These are phyloP conservation scores for Rhododendron henanense DNA, from an alignment of 148 eudicot species.

Conservation along the genomic window DNA sequence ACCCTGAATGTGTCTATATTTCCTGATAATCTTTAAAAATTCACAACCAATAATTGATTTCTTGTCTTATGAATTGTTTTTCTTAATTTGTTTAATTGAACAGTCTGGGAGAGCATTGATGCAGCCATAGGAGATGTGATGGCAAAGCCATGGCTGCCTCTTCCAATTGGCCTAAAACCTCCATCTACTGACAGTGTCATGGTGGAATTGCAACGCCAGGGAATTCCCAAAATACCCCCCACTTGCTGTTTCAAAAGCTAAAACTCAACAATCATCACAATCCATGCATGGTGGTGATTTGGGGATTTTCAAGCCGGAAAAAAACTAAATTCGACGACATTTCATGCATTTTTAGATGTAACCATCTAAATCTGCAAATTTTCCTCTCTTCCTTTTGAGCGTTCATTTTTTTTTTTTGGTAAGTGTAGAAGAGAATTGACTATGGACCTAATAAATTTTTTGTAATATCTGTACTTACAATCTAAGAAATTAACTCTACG, in stretches of 20 bases:
- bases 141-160: slow-evolving; percentile 82
- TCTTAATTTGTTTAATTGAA: background rate
- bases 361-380: slow-evolving; percentile 1
- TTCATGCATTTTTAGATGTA: slow-evolving; percentile 2
- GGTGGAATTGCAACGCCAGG: slow-evolving; percentile 79
- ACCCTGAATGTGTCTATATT: too few relatives aligned
- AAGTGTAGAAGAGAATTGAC: background rate
- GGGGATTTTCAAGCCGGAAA: background rate
- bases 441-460: background rate
- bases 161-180: slow-evolving; percentile 83
- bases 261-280: background rate
- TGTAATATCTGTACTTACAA: background rate
- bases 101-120: slow-evolving; percentile 82
- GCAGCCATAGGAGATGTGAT: slow-evolving; percentile 76
- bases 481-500: slow-evolving; percentile 34
- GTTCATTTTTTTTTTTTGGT: background rate
- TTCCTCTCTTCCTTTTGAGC: background rate
- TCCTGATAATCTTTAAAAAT: too few relatives aligned
- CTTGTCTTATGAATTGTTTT: background rate
- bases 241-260: slow-evolving; percentile 25
- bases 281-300: background rate
- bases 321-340: slow-evolving; percentile 4
- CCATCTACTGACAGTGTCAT: slow-evolving; percentile 75
- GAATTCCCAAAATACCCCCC: slow-evolving; percentile 71
- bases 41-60: background rate